These are phyloP conservation scores for Lentinula sp. DNA, from an alignment of 768 basidiomycete species.

Conservation along the genomic window DNA sequence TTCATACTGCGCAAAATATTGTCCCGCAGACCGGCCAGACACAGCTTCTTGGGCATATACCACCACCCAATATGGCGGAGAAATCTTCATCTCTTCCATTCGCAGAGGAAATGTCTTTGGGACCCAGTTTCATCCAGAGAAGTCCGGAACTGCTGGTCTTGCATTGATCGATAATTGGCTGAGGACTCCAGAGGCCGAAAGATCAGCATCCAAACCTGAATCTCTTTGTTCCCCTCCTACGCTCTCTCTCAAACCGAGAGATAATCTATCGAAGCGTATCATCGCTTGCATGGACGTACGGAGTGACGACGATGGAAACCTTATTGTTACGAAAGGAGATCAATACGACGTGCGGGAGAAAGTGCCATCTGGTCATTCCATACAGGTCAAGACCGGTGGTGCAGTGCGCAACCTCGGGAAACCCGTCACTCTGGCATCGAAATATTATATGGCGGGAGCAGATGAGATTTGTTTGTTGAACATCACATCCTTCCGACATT, in stretches of 20 bases:
- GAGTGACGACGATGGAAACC: slow-evolving; percentile 91
- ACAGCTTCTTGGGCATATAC: slow-evolving; percentile 76
- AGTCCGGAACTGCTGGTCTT: slow-evolving; percentile 86
- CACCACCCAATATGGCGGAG: slow-evolving; percentile 90
- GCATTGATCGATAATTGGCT: slow-evolving; percentile 80
- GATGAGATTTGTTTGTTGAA: slow-evolving; percentile 98
- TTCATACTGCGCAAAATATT: slow-evolving; percentile 83
- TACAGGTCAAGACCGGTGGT: slow-evolving; percentile 47
- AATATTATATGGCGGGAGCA: slow-evolving; percentile 83
- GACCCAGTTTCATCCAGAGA: slow-evolving; percentile 97
- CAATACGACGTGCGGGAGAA: slow-evolving; percentile 98
- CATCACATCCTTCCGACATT: slow-evolving; percentile 98
- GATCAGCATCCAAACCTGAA: slow-evolving; percentile 20
- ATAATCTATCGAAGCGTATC: slow-evolving; percentile 87
- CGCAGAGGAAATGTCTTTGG: slow-evolving; percentile 83
- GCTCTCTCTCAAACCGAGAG: slow-evolving; percentile 35
- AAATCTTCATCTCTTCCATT: slow-evolving; percentile 83
- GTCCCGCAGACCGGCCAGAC: slow-evolving; percentile 44
- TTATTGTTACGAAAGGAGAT: slow-evolving; percentile 98
- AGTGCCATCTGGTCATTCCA: slow-evolving; percentile 16
- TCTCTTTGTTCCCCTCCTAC: slow-evolving; percentile 28
- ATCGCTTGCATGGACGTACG: slow-evolving; percentile 98
- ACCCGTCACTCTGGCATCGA: slow-evolving; percentile 84
- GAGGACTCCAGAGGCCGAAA: slow-evolving; percentile 39
- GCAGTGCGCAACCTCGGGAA: slow-evolving; percentile 96